Evolutionary conservation across 2,329 filamentous ascomycete species (phyloP), one percentile per base, ranked within the genome.

Genomic region (Apiospora kogelbergensis): DNA sequence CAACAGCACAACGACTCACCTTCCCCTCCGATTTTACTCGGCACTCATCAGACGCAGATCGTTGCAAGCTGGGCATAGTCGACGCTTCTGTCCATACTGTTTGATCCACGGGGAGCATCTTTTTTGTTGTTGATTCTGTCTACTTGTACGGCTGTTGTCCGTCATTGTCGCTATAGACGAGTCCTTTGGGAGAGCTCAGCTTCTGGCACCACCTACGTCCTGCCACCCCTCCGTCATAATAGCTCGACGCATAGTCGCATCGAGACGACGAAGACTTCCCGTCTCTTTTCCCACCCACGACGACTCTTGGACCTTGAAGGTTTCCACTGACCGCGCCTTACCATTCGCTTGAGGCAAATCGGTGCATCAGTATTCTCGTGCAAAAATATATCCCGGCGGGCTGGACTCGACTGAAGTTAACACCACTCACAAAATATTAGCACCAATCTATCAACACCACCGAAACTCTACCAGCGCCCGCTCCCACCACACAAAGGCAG

Each of bases 281-380:
- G 76, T 73, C 30, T 78, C 73, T 73, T 64, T 76, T 75, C 78
- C 74, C 73, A 69, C 70, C 74, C 73, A 73, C 75, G 73, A 74
- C 74, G 33, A 63, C 37, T 67, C 66, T 44, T 53, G 30, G 48
- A 77, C 79, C 81, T 83, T 80, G 80, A 82, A 81, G 81, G 82
- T 82, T 77, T 73, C 71, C 72, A 72, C 73, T 72, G 73, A 75
- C 72, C 74, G 77, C 73, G 76, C 75, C 73, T 72, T 71, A 73
- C 74, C 78, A 78, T 81, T 82, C 80, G 81, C 82, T 84, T 81
- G 82, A 84, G 76, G 83, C 82, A 82, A 81, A 78, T 78, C 77
- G 80, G 80, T 77, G 76, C 76, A 72, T 73, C 70, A 66, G 76
- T 68, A 71, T 70, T 73, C 71, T 75, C 71, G 71, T 72, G 73